Conservation (phyloP, 495 filamentous ascomycete species). For the Friedmanniomyces simplex region DNA sequence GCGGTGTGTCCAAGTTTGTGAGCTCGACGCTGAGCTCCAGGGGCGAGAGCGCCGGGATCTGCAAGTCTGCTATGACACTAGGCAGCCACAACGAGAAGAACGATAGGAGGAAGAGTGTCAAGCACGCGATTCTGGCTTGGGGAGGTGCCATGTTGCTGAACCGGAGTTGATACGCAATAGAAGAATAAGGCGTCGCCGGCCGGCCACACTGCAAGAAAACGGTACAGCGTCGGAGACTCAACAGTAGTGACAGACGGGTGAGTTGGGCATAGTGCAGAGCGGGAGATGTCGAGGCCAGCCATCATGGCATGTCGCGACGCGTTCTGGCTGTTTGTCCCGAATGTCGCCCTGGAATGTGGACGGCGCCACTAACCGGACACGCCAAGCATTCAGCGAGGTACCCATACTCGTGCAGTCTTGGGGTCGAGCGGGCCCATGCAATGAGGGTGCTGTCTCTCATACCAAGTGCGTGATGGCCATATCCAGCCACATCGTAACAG, state of each 20-base stretch:
- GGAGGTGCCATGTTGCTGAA: neutral
- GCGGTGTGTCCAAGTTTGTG: neutral
- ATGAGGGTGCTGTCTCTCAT: too few relatives aligned
- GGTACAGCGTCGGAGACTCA: neutral
- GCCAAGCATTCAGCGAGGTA: too few relatives aligned
- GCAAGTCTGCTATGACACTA: neutral
- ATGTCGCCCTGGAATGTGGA: neutral
- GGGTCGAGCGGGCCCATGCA: too few relatives aligned
- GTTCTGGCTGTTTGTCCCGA: neutral
- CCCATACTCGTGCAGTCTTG: too few relatives aligned
- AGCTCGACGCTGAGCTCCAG: slow-evolving; percentile 6
- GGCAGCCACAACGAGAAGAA: neutral
- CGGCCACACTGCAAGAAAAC: neutral
- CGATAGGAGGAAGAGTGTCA: neutral
- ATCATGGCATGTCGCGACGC: too few relatives aligned
- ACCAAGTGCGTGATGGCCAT: too few relatives aligned
- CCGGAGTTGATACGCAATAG: too few relatives aligned
- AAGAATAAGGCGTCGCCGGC: too few relatives aligned
- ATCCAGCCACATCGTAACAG: too few relatives aligned
- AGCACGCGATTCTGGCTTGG: neutral
- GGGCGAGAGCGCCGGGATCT: neutral
- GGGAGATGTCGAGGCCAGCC: too few relatives aligned
- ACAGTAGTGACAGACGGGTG: too few relatives aligned
- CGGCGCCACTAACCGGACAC: neutral
- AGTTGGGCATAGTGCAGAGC: too few relatives aligned